Evolutionary conservation across 2,329 filamentous ascomycete genomes (phyloP), one percentile per base, ranked within the genome.

Genomic region (Fusarium musae): DNA sequence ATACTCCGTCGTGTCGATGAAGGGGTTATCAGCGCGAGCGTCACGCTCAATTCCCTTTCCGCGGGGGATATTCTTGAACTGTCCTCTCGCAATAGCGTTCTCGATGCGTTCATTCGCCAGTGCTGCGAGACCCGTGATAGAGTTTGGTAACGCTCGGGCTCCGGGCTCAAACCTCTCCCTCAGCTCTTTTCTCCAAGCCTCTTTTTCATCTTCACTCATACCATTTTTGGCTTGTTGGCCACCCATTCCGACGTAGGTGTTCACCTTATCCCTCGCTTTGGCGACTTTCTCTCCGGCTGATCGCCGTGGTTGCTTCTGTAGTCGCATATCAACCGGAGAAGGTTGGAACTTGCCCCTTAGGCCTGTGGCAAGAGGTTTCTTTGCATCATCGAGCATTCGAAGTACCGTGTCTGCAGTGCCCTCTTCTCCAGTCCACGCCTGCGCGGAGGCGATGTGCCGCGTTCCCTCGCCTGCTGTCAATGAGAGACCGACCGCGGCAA

Each of bases 1-100:
- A 80, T 98, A 98, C 82, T 98, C 96, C 0, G 96, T 98, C 1
- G 96, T 98, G 79, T 98, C 94, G 64, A 98, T 90, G 78, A 97
- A 98, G 0, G 96, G 95, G 75, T 93, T 97, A 75, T 92, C 92
- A 2, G 93, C 93, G 73, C 93, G 91, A 57, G 93, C 85, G 75
- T 98, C 95, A n/a, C 92, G 85, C 80, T 95, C 90, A n/a, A 96
- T 87, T 10, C 90, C 91, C 75, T 92, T 92, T 0, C 96, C 96
- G 5, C 95, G 88, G 12, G 90, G 91, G 17, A 99, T 92, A 75
- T 97, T 92, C 79, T 87, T 87, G 83, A 99, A 98, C 79, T 97
- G 93, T 0, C 96, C 96, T 37, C 95, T 87, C 2, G 94, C 93
- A 78, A 98, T 98, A 10, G 96, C 96, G 79, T 98, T 92, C 80